A percentile compares a stretch with the other conserved stretches of the same genome.
Evolutionary conservation across 257 asterid genomes (phyloP).

Genomic region (Solanum stenotomum): DNA sequence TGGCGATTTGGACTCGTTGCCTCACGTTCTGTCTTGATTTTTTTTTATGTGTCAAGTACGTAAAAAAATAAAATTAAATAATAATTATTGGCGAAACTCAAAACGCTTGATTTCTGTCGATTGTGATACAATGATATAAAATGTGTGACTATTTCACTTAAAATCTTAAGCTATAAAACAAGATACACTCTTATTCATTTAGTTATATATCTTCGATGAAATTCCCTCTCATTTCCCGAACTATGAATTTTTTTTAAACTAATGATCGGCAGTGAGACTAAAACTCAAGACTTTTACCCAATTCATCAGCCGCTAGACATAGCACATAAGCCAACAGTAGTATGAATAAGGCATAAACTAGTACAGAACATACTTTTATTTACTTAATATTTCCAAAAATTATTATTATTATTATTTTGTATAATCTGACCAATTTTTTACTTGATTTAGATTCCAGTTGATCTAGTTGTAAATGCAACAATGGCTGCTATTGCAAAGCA

Average conservation of each 20-base stretch:
- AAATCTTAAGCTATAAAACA: neutral
- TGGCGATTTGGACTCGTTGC: too few relatives aligned
- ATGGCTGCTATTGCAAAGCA: constrained; percentile 38
- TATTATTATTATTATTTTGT: neutral
- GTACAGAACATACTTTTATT: neutral
- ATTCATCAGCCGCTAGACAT: too few relatives aligned
- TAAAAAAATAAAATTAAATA: neutral
- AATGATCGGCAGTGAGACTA: neutral
- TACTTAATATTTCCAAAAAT: neutral
- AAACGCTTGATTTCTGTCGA: neutral
- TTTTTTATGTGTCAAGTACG: neutral
- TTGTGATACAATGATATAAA: neutral
- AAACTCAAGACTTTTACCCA: neutral
- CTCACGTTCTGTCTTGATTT: neutral
- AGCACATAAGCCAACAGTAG: too few relatives aligned
- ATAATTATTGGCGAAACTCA: neutral
- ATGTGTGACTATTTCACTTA: neutral
- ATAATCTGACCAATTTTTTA: neutral
- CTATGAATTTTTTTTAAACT: neutral
- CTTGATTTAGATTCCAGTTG: constrained; percentile 28
- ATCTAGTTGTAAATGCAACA: constrained; percentile 27
- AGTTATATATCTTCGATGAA: neutral
- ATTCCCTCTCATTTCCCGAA: neutral
- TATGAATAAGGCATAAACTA: too few relatives aligned
- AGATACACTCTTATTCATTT: neutral